phyloP scores from a whole-genome alignment of 1,139 yeast species.

The Suhomyces guaymorum region DNA sequence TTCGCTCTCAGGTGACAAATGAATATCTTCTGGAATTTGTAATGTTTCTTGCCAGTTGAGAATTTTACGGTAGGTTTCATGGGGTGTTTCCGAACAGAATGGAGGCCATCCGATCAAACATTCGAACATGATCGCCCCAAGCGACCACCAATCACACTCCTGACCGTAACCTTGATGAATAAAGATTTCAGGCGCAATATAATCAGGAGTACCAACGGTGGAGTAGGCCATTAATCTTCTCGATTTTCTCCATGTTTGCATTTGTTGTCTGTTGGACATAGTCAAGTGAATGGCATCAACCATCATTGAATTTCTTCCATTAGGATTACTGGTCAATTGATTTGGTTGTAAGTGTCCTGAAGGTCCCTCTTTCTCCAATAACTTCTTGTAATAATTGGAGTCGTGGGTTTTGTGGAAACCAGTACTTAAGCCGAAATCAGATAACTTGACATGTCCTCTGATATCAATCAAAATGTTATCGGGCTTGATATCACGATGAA shows the following conservation, averaged over 20 bases:
- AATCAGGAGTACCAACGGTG: slow-evolving; percentile 98
- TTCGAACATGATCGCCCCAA: slow-evolving; percentile 98
- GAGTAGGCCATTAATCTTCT: slow-evolving; percentile 97
- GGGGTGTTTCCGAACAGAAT: slow-evolving; percentile 98
- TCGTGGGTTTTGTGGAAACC: slow-evolving; percentile 88
- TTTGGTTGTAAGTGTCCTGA: slow-evolving; percentile 27
- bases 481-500: slow-evolving; percentile 79
- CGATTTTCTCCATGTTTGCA: slow-evolving; percentile 98
- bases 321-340: slow-evolving; percentile 19
- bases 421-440: slow-evolving; percentile 82
- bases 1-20: slow-evolving; percentile 89
- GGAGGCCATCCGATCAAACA: slow-evolving; percentile 99
- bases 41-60: slow-evolving; percentile 93
- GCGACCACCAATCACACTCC: slow-evolving; percentile 99
- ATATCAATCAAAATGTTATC: slow-evolving; percentile 80
- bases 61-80: slow-evolving; percentile 93
- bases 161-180: slow-evolving; percentile 97
- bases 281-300: slow-evolving; percentile 95
- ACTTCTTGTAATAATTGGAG: slow-evolving; percentile 71
- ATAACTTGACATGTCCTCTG: slow-evolving; percentile 74
- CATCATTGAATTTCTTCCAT: slow-evolving; percentile 73
- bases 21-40: slow-evolving; percentile 94
- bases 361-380: slow-evolving; percentile 61
- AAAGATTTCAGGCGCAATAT: slow-evolving; percentile 97
- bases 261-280: slow-evolving; percentile 93